Evolutionary conservation across 371 early-diverging fungal species (phyloP).

Genomic region (Nematocida sp.): DNA sequence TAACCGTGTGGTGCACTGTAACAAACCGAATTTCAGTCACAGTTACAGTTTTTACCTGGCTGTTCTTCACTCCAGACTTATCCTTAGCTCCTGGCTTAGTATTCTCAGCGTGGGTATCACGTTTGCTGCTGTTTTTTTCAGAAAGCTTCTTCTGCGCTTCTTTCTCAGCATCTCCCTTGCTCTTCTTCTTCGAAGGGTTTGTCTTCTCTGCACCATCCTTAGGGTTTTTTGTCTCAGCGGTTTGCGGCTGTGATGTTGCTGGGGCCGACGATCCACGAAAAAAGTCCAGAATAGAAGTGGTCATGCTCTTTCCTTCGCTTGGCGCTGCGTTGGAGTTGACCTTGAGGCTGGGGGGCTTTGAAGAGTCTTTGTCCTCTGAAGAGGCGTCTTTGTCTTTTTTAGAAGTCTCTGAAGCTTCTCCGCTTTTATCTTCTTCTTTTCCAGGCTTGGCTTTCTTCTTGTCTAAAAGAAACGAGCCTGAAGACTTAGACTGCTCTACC

Average conservation of each 20-base stretch:
- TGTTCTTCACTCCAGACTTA: not conserved
- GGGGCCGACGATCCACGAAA: not conserved
- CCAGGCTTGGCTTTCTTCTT: too few species aligned
- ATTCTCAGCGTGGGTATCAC: too few species aligned
- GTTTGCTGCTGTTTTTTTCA: too few species aligned
- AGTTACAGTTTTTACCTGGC: too few species aligned
- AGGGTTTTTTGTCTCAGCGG: not conserved
- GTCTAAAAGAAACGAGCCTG: too few species aligned
- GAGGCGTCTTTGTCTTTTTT: too few species aligned
- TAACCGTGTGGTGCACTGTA: not conserved
- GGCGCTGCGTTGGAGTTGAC: too few species aligned
- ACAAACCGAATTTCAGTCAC: not conserved
- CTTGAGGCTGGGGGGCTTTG: too few species aligned
- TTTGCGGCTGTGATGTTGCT: not conserved
- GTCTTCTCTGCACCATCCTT: not conserved
- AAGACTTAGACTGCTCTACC: too few species aligned
- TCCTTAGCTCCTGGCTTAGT: not conserved
- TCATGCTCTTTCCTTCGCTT: not conserved
- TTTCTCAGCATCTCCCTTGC: not conserved
- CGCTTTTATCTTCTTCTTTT: too few species aligned
- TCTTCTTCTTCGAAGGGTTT: not conserved
- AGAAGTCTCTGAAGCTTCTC: too few species aligned
- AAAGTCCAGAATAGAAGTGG: conserved; percentile 4
- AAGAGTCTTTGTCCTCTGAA: too few species aligned
- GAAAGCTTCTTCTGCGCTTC: not conserved